Conservation (phyloP, 2,329 filamentous ascomycete species). For the Juglanconis sp. region DNA sequence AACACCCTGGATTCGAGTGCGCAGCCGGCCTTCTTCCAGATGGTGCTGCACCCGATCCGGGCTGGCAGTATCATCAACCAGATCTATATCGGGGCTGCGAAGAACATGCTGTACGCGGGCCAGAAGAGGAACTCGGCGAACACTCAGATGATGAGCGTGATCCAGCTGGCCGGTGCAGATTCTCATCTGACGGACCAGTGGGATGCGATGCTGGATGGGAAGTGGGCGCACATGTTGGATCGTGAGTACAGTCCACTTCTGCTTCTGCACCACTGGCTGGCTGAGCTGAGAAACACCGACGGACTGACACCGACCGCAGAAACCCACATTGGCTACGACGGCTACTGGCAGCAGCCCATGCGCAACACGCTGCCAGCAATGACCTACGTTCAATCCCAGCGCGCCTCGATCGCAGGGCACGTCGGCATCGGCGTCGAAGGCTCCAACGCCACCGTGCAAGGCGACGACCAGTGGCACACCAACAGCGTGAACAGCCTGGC, state of each 20-base stretch:
- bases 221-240: conserved; percentile 62
- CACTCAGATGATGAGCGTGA: conserved; percentile 46
- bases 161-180: conserved; percentile 55
- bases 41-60: conserved; percentile 57
- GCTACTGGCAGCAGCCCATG: conserved; percentile 70
- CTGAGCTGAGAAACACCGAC: background rate
- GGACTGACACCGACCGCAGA: conserved; percentile 26
- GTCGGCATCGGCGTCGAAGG: conserved; percentile 64
- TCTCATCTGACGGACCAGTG: conserved; percentile 53
- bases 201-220: conserved; percentile 56
- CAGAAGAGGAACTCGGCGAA: conserved; percentile 57
- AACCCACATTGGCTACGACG: conserved; percentile 53
- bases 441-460: conserved; percentile 63
- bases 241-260: conserved; percentile 33
- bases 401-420: conserved; percentile 58
- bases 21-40: conserved; percentile 60
- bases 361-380: conserved; percentile 62
- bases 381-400: conserved; percentile 54
- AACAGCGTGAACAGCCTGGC: conserved; percentile 52
- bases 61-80: conserved; percentile 56
- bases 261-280: background rate
- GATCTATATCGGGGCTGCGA: conserved; percentile 47
- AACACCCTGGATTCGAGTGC: conserved; percentile 46
- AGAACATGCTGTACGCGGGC: conserved; percentile 50
- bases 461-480: conserved; percentile 61